Evolutionary conservation across 2,329 filamentous ascomycete genomes (phyloP), one percentile per base, ranked within the genome.

Genomic region (Claviceps sp.): DNA sequence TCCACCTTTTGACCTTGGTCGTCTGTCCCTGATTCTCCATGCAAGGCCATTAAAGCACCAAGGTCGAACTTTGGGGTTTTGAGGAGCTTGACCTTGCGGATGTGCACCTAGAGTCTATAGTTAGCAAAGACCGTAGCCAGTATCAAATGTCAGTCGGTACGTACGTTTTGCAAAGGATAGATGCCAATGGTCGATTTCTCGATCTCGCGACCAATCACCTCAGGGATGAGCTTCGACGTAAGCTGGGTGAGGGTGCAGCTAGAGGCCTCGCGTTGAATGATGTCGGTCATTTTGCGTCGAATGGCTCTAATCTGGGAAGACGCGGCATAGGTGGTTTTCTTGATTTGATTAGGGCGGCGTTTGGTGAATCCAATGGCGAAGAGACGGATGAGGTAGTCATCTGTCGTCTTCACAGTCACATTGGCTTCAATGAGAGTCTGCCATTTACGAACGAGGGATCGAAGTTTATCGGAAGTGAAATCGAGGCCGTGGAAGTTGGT

Each of bases 401-500:
- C 93, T 71, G 93, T 97, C 66, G 93, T 97, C 87, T 97, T 97
- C 80, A 98, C 90, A 62, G 94, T 95, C 69, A 97, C 84, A 75
- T 98, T 98, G 80, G 93, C 93, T 83, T 98, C 93, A 64, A 98
- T 97, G 68, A 98, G 82, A 59, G 90, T 85, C 78, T 98, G 93
- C 93, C 93, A 98, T 81, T 98, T 98, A 79, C 93, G 90, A 66
- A 98, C 93, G 62, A 98, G 85, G 59, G 93, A 97, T 71, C 93
- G 88, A 66, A 98, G 86, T 83, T 98, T 98, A 84, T 98, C 93
- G 65, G 93, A 96, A 71, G 93, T 98, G 86, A 98, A 97, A 79
- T 98, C 93, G 72, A 98, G 84, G 65, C 93, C 93, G 84, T 98
- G 90, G 86, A 98, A 98, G 85, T 96, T 96, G 81, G 93, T 97